phyloP scores from a whole-genome alignment of 2,329 filamentous ascomycete species.

The Pseudocercospora fuligena region DNA sequence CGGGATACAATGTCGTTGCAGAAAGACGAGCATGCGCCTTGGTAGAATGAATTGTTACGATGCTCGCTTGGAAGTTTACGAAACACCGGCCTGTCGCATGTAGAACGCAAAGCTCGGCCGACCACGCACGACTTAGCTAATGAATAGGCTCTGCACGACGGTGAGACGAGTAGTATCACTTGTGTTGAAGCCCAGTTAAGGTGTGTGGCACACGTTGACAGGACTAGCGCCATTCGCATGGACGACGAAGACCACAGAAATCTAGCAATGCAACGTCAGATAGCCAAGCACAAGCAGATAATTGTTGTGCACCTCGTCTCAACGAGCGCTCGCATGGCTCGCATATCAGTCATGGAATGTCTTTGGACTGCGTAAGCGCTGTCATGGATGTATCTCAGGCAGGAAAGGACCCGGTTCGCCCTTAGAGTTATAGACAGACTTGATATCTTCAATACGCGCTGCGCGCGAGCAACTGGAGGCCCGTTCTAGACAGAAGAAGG shows the following conservation, averaged over 20 bases:
- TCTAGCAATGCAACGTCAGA: too few species aligned
- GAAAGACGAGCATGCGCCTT: not conserved
- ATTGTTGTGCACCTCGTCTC: not conserved
- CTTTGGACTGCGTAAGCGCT: not conserved
- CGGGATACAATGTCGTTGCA: not conserved
- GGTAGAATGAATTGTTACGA: not conserved
- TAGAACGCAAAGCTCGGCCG: not conserved
- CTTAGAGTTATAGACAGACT: too few species aligned
- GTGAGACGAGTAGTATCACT: too few species aligned
- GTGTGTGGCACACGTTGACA: too few species aligned
- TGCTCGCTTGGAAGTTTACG: too few species aligned
- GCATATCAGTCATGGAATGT: not conserved
- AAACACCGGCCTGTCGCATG: not conserved
- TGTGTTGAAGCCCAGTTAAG: too few species aligned
- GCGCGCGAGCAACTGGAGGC: too few species aligned
- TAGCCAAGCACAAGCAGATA: too few species aligned
- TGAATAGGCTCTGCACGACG: not conserved
- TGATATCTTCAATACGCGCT: too few species aligned
- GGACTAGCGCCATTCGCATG: too few species aligned
- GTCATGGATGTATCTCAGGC: not conserved
- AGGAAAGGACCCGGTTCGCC: not conserved
- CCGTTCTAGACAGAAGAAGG: not conserved
- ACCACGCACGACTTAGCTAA: not conserved
- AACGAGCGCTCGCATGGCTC: not conserved
- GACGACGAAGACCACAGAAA: too few species aligned